These are phyloP conservation scores for Cyberlindnera mrakii DNA, from an alignment of 805 yeast species.

Conservation along the genomic window DNA sequence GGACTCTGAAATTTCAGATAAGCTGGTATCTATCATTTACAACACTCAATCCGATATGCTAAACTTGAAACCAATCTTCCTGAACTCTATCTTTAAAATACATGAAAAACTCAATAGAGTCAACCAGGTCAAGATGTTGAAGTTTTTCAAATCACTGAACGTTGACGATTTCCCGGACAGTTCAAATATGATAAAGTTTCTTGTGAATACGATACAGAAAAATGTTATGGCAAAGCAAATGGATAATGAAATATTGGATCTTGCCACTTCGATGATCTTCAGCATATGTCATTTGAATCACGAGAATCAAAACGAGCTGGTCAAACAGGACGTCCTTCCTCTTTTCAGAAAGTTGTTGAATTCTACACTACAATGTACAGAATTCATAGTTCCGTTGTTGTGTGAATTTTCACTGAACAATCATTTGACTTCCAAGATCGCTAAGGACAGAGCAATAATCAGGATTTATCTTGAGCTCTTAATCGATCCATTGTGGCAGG, in stretches of 20 bases:
- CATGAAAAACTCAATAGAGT: conserved; percentile 26
- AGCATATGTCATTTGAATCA: conserved; percentile 42
- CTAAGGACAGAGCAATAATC: conserved; percentile 25
- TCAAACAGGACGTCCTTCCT: conserved; percentile 36
- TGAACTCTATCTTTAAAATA: conserved; percentile 38
- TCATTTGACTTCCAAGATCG: conserved; percentile 24
- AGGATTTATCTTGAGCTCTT: conserved; percentile 31
- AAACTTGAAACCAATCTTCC: conserved; percentile 35
- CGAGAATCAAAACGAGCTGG: conserved; percentile 32
- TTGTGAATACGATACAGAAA: conserved; percentile 22
- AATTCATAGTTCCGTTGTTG: conserved; percentile 40
- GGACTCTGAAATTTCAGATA: conserved; percentile 19
- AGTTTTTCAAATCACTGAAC: conserved; percentile 26
- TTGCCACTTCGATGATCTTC: conserved; percentile 38
- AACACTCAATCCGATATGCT: conserved; percentile 33
- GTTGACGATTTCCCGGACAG: conserved; percentile 9
- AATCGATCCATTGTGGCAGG: conserved; percentile 46
- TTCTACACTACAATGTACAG: conserved; percentile 37
- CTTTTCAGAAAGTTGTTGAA: conserved; percentile 30
- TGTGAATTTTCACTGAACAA: conserved; percentile 43
- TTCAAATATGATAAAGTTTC: conserved; percentile 34
- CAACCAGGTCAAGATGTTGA: conserved; percentile 33
- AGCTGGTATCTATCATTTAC: conserved; percentile 29
- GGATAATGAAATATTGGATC: conserved; percentile 32
- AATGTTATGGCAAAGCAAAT: not conserved